Base-by-base conservation (phyloP, 257 asterid genomes). In the Solanum clarkiae region DNA sequence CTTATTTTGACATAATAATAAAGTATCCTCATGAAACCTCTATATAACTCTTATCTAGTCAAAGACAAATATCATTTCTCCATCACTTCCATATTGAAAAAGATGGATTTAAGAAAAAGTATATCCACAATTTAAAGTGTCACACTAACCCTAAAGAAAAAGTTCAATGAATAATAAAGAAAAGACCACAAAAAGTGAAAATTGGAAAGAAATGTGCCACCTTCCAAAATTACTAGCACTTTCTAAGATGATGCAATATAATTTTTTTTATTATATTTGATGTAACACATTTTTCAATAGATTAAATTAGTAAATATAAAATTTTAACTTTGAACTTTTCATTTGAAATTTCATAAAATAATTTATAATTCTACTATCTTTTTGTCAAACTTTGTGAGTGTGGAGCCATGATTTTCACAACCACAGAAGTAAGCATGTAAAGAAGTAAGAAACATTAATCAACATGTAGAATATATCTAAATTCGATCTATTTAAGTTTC, bases 181-280 rank as follows among this genome's bases (percentile, higher is more conserved):
- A 87, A 81, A 81, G 80, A 49, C 44, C 82, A 49, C 74, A 71
- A 80, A 32, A 42, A 70, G 57, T 20, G 84, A 26, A 82, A 72
- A 24, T 42, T 62, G 72, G 84, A 42, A 51, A 74, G 72, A 54
- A 36, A 75, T 36, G 45, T 12, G 24, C 70, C 87, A 84, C 59
- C 87, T 55, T 84, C 87, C 86, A 75, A 49, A 80, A 62, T 10
- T 18, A 56, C 84, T 80, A 84, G 65, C 17, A 79, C 18, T 79
- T 79, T 79, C 66, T 56, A 79, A 26, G 83, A 79, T 26, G 83
- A 51, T 68, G 17, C 75, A 53, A 53, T 53, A 65, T 32, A 32
- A 32, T 32, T 26, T 22, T 10, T 54, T 55, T 55, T 15, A 16
- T 6, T 6, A 15, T 56, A 20, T 3, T 57, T 57, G 7, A 59